phyloP scores from a whole-genome alignment of 768 basidiomycete genomes.

The Leccinum pellstonianum region DNA sequence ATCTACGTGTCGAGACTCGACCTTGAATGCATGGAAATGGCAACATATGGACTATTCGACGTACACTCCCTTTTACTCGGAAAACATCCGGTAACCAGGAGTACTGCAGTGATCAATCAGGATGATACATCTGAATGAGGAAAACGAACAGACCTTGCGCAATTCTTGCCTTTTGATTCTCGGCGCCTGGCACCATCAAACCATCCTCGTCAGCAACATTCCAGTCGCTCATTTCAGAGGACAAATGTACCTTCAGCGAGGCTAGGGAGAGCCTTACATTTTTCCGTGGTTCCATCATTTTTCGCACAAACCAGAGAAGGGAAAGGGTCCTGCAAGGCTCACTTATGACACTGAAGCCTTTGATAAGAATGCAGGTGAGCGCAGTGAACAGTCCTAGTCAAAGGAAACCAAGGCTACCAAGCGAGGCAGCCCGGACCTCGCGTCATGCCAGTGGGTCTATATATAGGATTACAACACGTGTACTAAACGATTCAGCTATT shows the following conservation, averaged over 20 bases:
- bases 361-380: not conserved
- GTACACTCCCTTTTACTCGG: conserved; percentile 77
- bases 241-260: conserved; percentile 27
- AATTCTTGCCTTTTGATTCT: conserved; percentile 51
- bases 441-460: not conserved
- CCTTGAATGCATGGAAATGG: conserved; percentile 8
- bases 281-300: conserved; percentile 26
- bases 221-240: not conserved
- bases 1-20: conserved; percentile 43
- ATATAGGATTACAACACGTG: conserved; percentile 4
- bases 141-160: conserved; percentile 42
- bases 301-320: not conserved
- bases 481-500: conserved; percentile 5
- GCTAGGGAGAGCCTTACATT: conserved; percentile 16
- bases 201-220: not conserved
- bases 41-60: conserved; percentile 26
- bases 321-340: not conserved
- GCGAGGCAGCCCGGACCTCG: not conserved
- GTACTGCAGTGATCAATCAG: conserved; percentile 45
- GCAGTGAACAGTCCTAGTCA: not conserved
- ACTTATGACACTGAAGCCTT: not conserved
- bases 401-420: not conserved
- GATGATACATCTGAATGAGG: not conserved
- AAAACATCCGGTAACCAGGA: conserved; percentile 91
- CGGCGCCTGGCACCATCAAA: conserved; percentile 32